These are phyloP conservation scores for Fusarium nygamai DNA, from an alignment of 2,329 filamentous ascomycete genomes.

Conservation along the genomic window DNA sequence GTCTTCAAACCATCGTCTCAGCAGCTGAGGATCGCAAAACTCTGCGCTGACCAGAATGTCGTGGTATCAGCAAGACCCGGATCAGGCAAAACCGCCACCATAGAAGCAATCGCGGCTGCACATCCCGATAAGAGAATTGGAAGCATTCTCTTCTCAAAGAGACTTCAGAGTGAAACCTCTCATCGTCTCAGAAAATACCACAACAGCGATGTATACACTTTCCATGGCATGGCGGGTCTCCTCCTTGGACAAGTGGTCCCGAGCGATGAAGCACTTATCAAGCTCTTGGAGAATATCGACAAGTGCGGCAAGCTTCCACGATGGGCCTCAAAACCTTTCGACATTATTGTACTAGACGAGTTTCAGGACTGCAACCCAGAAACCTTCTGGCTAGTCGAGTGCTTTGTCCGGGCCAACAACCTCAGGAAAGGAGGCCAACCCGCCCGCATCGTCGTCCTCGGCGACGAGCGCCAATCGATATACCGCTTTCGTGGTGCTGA, in stretches of 20 bases:
- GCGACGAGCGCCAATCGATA: slow-evolving; percentile 47
- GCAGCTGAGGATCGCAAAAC: slow-evolving; percentile 38
- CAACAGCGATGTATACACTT: slow-evolving; percentile 39
- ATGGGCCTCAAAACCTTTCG: slow-evolving; percentile 40
- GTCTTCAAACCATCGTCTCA: slow-evolving; percentile 37
- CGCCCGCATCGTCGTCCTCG: slow-evolving; percentile 43
- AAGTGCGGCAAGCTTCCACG: slow-evolving; percentile 16
- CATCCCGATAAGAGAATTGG: slow-evolving; percentile 31
- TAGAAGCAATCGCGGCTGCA: slow-evolving; percentile 43
- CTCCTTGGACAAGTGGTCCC: slow-evolving; percentile 27
- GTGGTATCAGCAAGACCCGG: slow-evolving; percentile 48
- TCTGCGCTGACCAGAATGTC: slow-evolving; percentile 41
- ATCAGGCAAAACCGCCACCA: slow-evolving; percentile 47
- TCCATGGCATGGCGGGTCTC: slow-evolving; percentile 39
- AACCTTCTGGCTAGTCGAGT: slow-evolving; percentile 41
- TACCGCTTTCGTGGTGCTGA: slow-evolving; percentile 45
- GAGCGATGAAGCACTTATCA: slow-evolving; percentile 32
- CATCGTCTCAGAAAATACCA: slow-evolving; percentile 32
- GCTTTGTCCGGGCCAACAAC: slow-evolving; percentile 41
- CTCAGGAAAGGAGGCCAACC: slow-evolving; percentile 10
- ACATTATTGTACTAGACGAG: slow-evolving; percentile 47
- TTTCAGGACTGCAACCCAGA: slow-evolving; percentile 46
- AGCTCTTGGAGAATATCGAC: slow-evolving; percentile 3
- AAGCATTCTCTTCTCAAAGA: slow-evolving; percentile 44
- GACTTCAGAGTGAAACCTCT: slow-evolving; percentile 41